Conservation (phyloP, 768 basidiomycete species). For the Panaeolus cyanescens region DNA sequence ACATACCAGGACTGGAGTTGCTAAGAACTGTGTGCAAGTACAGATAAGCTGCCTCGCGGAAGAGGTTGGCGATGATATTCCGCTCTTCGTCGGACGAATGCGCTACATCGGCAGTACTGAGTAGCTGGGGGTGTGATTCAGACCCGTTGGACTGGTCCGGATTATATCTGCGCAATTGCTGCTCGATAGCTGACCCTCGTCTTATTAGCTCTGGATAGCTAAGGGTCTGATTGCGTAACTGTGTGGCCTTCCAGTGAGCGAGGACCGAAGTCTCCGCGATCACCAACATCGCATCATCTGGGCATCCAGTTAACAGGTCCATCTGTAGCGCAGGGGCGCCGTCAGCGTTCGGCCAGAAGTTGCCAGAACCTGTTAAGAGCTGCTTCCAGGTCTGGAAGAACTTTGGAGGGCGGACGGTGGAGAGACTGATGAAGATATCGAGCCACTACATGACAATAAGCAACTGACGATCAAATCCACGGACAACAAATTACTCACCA, state of each 20-base stretch:
- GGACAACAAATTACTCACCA: constrained; percentile 51
- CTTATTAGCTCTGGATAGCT: constrained; percentile 76
- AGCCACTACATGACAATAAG: constrained; percentile 56
- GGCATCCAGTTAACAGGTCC: constrained; percentile 74
- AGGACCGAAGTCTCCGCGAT: constrained; percentile 75
- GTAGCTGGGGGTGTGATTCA: constrained; percentile 32
- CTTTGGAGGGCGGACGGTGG: constrained; percentile 59
- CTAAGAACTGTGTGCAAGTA: constrained; percentile 74
- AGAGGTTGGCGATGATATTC: constrained; percentile 53
- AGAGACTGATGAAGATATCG: constrained; percentile 73
- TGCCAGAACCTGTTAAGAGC: constrained; percentile 53
- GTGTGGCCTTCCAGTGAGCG: constrained; percentile 72
- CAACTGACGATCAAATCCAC: constrained; percentile 14
- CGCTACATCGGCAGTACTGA: constrained; percentile 29
- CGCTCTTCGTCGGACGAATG: constrained; percentile 48
- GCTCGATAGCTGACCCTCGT: constrained; percentile 73
- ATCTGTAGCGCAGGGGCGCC: constrained; percentile 52
- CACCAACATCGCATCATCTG: constrained; percentile 75
- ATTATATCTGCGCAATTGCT: constrained; percentile 52
- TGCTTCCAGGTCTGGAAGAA: constrained; percentile 68
- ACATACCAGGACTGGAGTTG: constrained; percentile 68
- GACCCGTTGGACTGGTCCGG: constrained; percentile 29
- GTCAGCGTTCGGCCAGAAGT: constrained; percentile 41
- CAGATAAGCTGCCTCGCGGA: constrained; percentile 64
- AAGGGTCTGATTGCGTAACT: constrained; percentile 63